These are phyloP conservation scores for Aspergillus caelatus DNA, from an alignment of 2,329 filamentous ascomycete species.

Conservation along the genomic window DNA sequence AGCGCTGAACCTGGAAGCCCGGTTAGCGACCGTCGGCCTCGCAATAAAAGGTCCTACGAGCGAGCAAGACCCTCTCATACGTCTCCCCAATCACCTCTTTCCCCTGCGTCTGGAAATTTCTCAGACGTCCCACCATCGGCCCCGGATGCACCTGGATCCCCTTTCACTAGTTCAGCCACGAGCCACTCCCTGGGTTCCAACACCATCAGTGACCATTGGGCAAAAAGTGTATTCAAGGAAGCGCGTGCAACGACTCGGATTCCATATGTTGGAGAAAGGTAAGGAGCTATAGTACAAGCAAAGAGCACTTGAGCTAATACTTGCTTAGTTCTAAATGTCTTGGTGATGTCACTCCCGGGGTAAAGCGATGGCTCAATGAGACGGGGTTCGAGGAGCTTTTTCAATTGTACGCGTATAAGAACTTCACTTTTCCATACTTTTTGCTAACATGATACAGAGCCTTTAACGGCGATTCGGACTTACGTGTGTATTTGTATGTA, in stretches of 20 bases:
- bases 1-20: conserved; percentile 32
- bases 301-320: conserved; percentile 7
- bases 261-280: conserved; percentile 34
- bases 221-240: conserved; percentile 41
- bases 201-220: conserved; percentile 44
- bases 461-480: conserved; percentile 49
- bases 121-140: conserved; percentile 35
- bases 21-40: conserved; percentile 29
- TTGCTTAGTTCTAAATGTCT: conserved; percentile 39
- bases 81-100: conserved; percentile 31
- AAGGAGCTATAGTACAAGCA: conserved; percentile 14
- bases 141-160: conserved; percentile 38
- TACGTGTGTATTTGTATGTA: conserved; percentile 55
- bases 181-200: conserved; percentile 35
- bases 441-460: conserved; percentile 34
- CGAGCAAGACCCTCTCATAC: conserved; percentile 31
- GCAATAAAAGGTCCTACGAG: conserved; percentile 40
- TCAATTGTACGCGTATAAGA: conserved; percentile 37
- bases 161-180: conserved; percentile 35
- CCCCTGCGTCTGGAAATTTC: conserved; percentile 32
- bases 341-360: conserved; percentile 29
- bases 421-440: background rate
- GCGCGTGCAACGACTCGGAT: conserved; percentile 33
- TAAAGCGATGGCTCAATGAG: conserved; percentile 34
- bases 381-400: conserved; percentile 42